Conservation (phyloP, 179 eudicot genomes). For the Corrigiola litoralis region DNA sequence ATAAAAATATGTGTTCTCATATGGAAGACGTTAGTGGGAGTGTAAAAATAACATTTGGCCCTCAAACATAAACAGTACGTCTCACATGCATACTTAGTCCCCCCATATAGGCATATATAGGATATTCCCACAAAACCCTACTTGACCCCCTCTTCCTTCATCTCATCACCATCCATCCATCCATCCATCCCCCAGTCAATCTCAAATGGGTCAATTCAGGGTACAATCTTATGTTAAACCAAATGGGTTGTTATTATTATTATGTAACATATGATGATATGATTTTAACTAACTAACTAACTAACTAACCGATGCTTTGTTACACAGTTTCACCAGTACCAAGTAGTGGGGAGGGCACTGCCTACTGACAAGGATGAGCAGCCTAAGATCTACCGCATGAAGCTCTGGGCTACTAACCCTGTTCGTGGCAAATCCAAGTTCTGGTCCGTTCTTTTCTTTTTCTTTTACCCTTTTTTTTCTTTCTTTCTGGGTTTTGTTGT, state of each 20-base stretch:
- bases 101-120: too few species aligned
- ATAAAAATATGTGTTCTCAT: too few species aligned
- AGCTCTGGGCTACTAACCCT: slow-evolving; percentile 83
- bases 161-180: too few species aligned
- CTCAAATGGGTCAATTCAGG: slow-evolving; percentile 42
- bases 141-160: too few species aligned
- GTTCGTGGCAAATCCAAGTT: slow-evolving; percentile 89
- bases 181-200: too few species aligned
- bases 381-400: slow-evolving; percentile 87
- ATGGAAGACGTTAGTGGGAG: too few species aligned
- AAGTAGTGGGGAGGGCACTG: slow-evolving; percentile 74
- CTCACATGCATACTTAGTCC: too few species aligned
- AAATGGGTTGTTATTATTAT: not conserved
- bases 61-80: too few species aligned
- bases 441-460: slow-evolving; percentile 33
- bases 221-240: slow-evolving; percentile 1
- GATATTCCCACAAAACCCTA: too few species aligned
- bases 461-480: not conserved
- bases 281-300: not conserved
- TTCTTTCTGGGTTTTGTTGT: not conserved
- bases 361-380: slow-evolving; percentile 61
- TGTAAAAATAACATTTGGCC: too few species aligned
- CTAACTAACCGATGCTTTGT: not conserved
- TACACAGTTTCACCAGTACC: slow-evolving; percentile 66
- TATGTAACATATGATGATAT: too few species aligned